These are phyloP conservation scores for Venturia aucupariae DNA, from an alignment of 2,329 filamentous ascomycete genomes.

Conservation along the genomic window DNA sequence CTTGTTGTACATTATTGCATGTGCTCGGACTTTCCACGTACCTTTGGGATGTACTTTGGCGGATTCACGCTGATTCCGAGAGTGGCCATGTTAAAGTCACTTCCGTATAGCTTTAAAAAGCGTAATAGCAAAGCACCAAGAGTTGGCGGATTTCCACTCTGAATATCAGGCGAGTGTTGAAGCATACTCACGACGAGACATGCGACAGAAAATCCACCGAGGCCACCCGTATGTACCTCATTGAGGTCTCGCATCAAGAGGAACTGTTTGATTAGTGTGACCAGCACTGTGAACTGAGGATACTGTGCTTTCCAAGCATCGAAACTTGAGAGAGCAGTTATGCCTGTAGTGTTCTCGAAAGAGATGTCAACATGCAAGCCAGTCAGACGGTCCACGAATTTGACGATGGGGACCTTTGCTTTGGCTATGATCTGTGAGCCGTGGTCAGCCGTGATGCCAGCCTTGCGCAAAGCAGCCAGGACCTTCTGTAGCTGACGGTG, in stretches of 20 bases:
- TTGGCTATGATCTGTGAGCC: conserved; percentile 56
- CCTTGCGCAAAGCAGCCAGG: not conserved
- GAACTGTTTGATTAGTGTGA: conserved; percentile 87
- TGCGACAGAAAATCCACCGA: conserved; percentile 89
- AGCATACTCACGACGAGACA: conserved; percentile 87
- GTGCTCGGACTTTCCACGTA: conserved; percentile 30
- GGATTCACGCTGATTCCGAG: conserved; percentile 69
- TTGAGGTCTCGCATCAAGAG: conserved; percentile 82
- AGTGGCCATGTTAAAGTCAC: conserved; percentile 60
- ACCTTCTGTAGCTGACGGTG: conserved; percentile 33
- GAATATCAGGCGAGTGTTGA: conserved; percentile 65
- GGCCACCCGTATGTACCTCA: conserved; percentile 81
- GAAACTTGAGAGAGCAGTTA: conserved; percentile 74
- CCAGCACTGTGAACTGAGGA: conserved; percentile 76
- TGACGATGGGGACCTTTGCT: conserved; percentile 85
- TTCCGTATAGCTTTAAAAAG: conserved; percentile 85
- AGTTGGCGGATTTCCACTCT: conserved; percentile 49
- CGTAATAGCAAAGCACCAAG: conserved; percentile 75
- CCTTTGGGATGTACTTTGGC: conserved; percentile 70
- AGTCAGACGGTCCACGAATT: conserved; percentile 72
- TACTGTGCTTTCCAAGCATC: conserved; percentile 67
- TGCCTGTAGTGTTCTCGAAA: conserved; percentile 81
- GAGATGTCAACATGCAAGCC: conserved; percentile 84
- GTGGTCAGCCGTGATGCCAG: not conserved
- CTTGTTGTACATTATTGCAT: not conserved